Conservation (phyloP, 116 monocot species). For the Iris pallida region DNA sequence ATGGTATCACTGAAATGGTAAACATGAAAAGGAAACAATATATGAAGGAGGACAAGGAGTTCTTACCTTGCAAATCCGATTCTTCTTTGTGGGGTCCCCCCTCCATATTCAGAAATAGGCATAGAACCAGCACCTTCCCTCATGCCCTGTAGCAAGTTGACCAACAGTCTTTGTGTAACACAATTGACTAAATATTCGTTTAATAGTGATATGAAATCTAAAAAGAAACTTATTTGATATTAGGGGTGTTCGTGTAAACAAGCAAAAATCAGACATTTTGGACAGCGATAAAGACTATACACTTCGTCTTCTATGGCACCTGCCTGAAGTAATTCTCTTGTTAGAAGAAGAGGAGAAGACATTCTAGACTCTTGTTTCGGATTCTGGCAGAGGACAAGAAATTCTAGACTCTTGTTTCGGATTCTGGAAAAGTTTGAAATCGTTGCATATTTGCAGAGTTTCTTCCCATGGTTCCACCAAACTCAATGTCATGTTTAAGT, state of each 20-base stretch:
- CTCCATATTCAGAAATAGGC: constrained; percentile 42
- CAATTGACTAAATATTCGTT: no score
- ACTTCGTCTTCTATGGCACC: no score
- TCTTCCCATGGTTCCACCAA: no score
- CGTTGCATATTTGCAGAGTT: no score
- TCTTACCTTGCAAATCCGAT: constrained; percentile 64
- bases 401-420: no score
- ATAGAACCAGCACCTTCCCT: constrained; percentile 32
- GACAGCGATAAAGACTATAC: no score
- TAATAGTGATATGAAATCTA: neutral
- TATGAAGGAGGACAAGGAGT: neutral
- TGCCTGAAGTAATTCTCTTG: no score
- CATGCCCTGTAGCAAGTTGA: constrained; percentile 38
- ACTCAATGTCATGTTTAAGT: no score
- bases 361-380: no score
- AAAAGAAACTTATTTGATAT: neutral
- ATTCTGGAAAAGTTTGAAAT: no score
- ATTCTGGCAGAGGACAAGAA: no score
- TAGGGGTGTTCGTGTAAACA: neutral
- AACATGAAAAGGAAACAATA: neutral
- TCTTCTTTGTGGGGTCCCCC: constrained; percentile 43
- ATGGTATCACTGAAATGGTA: neutral
- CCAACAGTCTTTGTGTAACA: neutral
- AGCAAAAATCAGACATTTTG: neutral
- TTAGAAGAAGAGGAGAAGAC: no score